Evolutionary conservation across 345 rosid species (phyloP).

Genomic region (Punica granatum): DNA sequence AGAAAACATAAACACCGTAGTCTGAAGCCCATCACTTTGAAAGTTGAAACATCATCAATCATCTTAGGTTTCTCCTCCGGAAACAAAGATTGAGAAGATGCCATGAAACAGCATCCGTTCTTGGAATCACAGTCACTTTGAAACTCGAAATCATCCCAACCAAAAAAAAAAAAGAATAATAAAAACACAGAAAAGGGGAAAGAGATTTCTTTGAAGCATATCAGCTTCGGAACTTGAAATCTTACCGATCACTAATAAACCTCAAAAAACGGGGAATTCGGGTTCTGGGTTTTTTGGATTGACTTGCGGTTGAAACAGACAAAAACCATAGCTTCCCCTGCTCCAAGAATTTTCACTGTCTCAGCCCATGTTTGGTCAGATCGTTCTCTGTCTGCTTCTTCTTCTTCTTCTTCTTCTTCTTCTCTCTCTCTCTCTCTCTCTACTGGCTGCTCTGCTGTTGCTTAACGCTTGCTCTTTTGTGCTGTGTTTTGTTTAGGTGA

Average conservation of each 20-base stretch:
- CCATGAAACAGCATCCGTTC: background rate
- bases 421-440: background rate
- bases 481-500: background rate
- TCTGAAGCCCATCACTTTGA: too few species aligned
- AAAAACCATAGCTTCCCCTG: slow-evolving; percentile 1
- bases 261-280: background rate
- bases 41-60: background rate
- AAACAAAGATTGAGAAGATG: background rate
- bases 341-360: background rate
- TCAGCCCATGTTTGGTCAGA: slow-evolving; percentile 10
- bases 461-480: background rate
- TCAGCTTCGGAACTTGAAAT: background rate
- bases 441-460: slow-evolving; percentile 6
- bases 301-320: slow-evolving; percentile 9
- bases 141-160: background rate
- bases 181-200: too few species aligned
- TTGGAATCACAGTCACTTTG: background rate
- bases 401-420: too few species aligned
- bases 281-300: background rate
- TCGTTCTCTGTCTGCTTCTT: background rate
- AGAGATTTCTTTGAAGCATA: background rate
- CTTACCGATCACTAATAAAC: background rate
- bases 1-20: background rate
- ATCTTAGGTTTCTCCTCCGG: background rate
- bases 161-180: background rate